Evolutionary conservation across 768 basidiomycete genomes (phyloP), one percentile per base, ranked within the genome.

Genomic region (Tulasnella sp.): DNA sequence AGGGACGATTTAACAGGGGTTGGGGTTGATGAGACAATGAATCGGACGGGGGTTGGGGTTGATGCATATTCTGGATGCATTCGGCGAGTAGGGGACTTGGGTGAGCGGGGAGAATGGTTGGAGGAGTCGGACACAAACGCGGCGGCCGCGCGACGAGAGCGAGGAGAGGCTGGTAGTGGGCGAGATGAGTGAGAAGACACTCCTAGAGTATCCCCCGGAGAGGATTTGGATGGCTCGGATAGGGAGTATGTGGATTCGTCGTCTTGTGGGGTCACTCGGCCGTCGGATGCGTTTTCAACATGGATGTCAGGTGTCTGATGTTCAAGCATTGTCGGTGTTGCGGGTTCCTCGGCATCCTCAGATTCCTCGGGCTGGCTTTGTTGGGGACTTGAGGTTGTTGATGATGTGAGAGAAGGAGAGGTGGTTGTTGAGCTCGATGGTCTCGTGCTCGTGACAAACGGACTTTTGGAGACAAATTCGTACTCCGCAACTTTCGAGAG

Each of bases 401-500:
- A 52, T 16, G 64, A 52, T 26, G 41, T 35, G 3, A 73, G 37
- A 26, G 37, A 66, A 7, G 62, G 47, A 37, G 64, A 42, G 40
- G 64, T 41, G 12, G 26, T 22, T 32, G 39, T 72, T 62, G 71
- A 52, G 35, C 22, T 69, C 11, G 37, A 63, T 72, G 17, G 32
- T 62, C 37, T 37, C 22, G 52, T 39, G 9, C 52, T 29, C 22
- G 68, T 19, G 34, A 66, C 86, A 82, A 94, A 94, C 26, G 92
- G 92, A 76, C 91, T 92, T 82, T 89, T 92, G 34, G 88, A 87
- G 34, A 94, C 92, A 8, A 89, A 89, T 77, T 92, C 90, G 76
- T 85, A 88, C 79, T 90, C 84, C 1, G 88, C 83, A 67, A 94
- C 86, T 29, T 86, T 87, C 77, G 91, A 89, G 75, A 89, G 89